phyloP scores from a whole-genome alignment of 2,329 filamentous ascomycete genomes.

The Phoma sp. region DNA sequence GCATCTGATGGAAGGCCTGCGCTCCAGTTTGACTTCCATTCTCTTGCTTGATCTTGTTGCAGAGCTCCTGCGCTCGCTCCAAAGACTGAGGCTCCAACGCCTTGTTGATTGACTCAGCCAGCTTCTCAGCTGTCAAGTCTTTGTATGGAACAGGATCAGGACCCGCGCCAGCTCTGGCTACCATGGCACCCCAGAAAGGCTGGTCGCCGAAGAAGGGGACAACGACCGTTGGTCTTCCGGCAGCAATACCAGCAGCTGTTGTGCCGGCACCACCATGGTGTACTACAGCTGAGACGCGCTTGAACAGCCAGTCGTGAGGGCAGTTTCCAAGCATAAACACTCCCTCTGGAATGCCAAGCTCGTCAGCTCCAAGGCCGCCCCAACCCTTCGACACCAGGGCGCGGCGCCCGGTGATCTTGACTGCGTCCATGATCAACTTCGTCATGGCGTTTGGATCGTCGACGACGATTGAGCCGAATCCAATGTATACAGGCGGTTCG shows the following conservation, averaged over 20 bases:
- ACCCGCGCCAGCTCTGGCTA: conserved; percentile 50
- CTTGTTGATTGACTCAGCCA: conserved; percentile 49
- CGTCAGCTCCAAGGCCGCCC: conserved; percentile 80
- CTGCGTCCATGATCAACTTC: conserved; percentile 51
- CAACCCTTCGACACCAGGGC: conserved; percentile 87
- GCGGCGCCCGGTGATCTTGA: conserved; percentile 68
- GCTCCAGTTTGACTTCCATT: conserved; percentile 47
- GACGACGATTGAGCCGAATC: conserved; percentile 53
- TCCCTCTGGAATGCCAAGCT: conserved; percentile 69
- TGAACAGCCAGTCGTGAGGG: conserved; percentile 89
- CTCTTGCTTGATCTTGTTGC: conserved; percentile 48
- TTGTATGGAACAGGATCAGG: conserved; percentile 51
- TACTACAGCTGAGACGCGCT: conserved; percentile 80
- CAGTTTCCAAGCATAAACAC: conserved; percentile 86
- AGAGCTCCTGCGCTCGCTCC: conserved; percentile 47
- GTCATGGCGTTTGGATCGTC: conserved; percentile 54
- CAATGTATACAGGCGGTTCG: conserved; percentile 52
- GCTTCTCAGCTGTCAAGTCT: conserved; percentile 48
- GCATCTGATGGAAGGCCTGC: conserved; percentile 49
- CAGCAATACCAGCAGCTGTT: conserved; percentile 83
- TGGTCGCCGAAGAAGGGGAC: conserved; percentile 74
- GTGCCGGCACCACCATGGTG: conserved; percentile 91
- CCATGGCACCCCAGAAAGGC: conserved; percentile 53
- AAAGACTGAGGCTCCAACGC: conserved; percentile 48
- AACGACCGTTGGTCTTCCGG: conserved; percentile 80